Percentiles rank a stretch among this genome's conserved stretches.
Conservation (phyloP, 495 filamentous ascomycete species). For the Neurospora pannonica region DNA sequence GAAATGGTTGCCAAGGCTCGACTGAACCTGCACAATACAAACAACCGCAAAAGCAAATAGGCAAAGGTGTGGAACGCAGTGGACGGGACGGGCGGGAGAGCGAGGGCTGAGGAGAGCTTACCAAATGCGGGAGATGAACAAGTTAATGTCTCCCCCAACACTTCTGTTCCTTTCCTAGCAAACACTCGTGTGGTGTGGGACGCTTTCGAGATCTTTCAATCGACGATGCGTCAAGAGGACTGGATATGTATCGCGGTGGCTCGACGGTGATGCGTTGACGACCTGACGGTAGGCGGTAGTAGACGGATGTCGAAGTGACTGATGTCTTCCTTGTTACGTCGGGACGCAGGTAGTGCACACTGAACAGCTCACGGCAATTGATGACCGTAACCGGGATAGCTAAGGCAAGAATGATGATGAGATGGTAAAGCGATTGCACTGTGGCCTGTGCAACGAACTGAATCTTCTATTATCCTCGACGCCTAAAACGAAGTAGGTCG, state of each 20-base stretch:
- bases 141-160: constrained; percentile 93
- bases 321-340: background rate
- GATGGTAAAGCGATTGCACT: constrained; percentile 13
- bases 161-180: constrained; percentile 27
- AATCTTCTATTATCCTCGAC: constrained; percentile 26
- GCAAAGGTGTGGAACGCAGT: background rate
- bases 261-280: constrained; percentile 3
- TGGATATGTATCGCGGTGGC: background rate
- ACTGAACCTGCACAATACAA: no score
- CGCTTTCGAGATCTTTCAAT: constrained; percentile 27
- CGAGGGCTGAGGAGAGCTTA: constrained; percentile 39
- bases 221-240: constrained; percentile 10
- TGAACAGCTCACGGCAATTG: constrained; percentile 20
- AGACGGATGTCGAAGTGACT: background rate
- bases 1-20: background rate
- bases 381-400: constrained; percentile 15
- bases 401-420: constrained; percentile 5
- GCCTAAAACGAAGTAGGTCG: constrained; percentile 18
- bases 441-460: constrained; percentile 27
- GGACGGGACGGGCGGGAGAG: background rate
- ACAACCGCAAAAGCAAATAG: no score
- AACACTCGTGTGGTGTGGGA: constrained; percentile 10
- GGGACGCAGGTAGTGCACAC: constrained; percentile 6
- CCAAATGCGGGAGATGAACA: constrained; percentile 90
- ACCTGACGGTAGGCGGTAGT: background rate